Conservation (phyloP, 75 land plant genomes). For the Isoetes taiwanensis region DNA sequence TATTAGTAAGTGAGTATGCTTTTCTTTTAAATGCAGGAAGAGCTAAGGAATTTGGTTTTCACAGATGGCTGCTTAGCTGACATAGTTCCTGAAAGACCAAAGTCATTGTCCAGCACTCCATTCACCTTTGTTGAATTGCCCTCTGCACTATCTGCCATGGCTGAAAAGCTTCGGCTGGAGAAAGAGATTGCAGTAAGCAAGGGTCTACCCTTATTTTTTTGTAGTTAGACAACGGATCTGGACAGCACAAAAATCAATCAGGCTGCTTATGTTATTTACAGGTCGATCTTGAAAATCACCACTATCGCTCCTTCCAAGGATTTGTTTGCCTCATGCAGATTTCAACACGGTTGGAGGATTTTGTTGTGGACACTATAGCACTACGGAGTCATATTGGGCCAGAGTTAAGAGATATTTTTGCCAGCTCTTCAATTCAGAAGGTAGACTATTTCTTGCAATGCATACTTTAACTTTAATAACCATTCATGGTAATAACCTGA, state of each 20-base stretch:
- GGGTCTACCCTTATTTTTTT: background rate
- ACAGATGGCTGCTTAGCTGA: constrained; percentile 24
- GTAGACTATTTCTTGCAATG: no score
- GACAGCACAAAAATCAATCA: no score
- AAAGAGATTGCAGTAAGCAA: constrained; percentile 71
- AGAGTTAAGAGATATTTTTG: constrained; percentile 58
- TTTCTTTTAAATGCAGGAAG: constrained; percentile 37
- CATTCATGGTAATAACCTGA: no score
- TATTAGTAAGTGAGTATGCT: background rate
- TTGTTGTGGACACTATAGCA: constrained; percentile 71
- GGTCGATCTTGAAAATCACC: constrained; percentile 96
- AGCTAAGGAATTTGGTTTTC: constrained; percentile 48
- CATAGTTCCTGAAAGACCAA: constrained; percentile 34
- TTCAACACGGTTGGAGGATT: constrained; percentile 88
- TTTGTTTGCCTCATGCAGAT: constrained; percentile 93
- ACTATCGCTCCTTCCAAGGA: constrained; percentile 87
- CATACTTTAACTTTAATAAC: no score
- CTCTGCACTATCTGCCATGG: constrained; percentile 49
- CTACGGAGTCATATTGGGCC: constrained; percentile 75
- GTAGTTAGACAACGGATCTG: no score
- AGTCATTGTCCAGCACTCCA: constrained; percentile 41
- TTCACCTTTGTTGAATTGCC: constrained; percentile 61
- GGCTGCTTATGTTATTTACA: constrained; percentile 14
- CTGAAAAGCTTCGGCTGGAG: constrained; percentile 43
- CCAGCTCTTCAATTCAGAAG: constrained; percentile 67